phyloP scores from a whole-genome alignment of 2,329 filamentous ascomycete genomes.

The Didymella sp. region DNA sequence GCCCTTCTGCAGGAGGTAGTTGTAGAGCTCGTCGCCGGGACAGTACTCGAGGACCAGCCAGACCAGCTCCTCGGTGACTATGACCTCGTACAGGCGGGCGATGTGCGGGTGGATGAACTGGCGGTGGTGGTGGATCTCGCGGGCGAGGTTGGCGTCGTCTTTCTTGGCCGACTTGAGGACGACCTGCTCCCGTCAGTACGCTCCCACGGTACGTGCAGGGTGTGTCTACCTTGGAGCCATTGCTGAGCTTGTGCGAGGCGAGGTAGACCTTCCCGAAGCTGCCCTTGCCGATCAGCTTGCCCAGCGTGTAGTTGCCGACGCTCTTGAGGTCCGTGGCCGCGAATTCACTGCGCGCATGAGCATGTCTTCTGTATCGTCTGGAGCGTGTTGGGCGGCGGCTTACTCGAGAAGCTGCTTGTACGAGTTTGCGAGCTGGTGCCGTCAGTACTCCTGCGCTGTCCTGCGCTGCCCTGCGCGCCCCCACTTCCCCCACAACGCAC shows the following conservation, averaged over 20 bases:
- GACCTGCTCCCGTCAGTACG: constrained; percentile 65
- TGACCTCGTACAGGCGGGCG: constrained; percentile 94
- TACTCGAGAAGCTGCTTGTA: constrained; percentile 97
- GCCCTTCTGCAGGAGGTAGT: constrained; percentile 88
- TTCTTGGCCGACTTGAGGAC: constrained; percentile 98
- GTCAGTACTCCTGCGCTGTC: constrained; percentile 3
- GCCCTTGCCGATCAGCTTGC: constrained; percentile 92
- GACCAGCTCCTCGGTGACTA: constrained; percentile 92
- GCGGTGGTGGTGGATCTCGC: constrained; percentile 97
- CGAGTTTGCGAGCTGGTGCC: constrained; percentile 83
- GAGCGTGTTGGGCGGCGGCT: constrained; percentile 47
- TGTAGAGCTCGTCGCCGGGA: constrained; percentile 95
- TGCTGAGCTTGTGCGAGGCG: constrained; percentile 94
- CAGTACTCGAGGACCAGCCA: constrained; percentile 98
- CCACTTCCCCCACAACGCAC: constrained; percentile 43
- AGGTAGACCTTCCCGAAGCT: constrained; percentile 99
- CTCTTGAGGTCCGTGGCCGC: constrained; percentile 86
- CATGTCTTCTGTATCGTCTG: constrained; percentile 2
- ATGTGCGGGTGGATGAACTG: constrained; percentile 99
- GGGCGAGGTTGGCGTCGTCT: constrained; percentile 91
- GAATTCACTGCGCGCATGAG: constrained; percentile 75
- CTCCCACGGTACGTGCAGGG: background rate
- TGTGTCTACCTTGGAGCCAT: constrained; percentile 84
- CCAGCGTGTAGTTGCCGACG: constrained; percentile 94
- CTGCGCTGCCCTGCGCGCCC: no score